Base-by-base conservation (phyloP, 2,329 filamentous ascomycete species). In the Metarhizium brunneum region DNA sequence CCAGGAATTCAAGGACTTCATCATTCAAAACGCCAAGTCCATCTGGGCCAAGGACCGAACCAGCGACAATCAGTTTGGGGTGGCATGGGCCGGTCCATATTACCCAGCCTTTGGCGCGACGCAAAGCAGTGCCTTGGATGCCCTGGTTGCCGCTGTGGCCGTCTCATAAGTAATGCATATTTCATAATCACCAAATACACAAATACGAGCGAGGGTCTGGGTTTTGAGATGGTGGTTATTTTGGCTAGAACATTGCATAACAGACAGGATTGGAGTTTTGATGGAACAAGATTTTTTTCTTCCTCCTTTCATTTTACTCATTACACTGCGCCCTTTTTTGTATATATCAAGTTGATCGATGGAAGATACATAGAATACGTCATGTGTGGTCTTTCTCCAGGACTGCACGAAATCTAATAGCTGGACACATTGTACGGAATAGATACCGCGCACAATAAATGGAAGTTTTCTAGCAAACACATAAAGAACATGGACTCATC, bases 101-200 rank as follows among this genome's bases (percentile, higher is more conserved):
- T 63, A 69, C 3, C 65, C 66, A 1, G 73, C 76, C 43, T 78
- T 75, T 1, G 82, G 84, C 1, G 76, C 78, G 50, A 82, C 82
- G 25, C 86, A 89, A 49, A 82, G 79, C 63, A 82, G 81, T 18
- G 86, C 83, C 0, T 69, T 89, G 68, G 86, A 89, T 68, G 80
- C 77, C 40, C 70, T 90, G 35, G 81, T 90, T 57, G 86, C 82
- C 32, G 85, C 84, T 6, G 65, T 78, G 60, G 70, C 69, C 25
- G 71, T 75, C 14, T 65, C 65, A 20, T 42, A 69, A 61, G 61
- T 56, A 36, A 11, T 30, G 4, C 11, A 30, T 48, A 30, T 48
- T 48, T 8, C 25, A 32, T 20, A 45, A 13, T 48, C 7, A 16
- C 25, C 20, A 29, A 47, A 6, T 6, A 32, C 45, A 30, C 18